These are phyloP conservation scores for Narthecium ossifragum DNA, from an alignment of 106 monocot species.

Conservation along the genomic window DNA sequence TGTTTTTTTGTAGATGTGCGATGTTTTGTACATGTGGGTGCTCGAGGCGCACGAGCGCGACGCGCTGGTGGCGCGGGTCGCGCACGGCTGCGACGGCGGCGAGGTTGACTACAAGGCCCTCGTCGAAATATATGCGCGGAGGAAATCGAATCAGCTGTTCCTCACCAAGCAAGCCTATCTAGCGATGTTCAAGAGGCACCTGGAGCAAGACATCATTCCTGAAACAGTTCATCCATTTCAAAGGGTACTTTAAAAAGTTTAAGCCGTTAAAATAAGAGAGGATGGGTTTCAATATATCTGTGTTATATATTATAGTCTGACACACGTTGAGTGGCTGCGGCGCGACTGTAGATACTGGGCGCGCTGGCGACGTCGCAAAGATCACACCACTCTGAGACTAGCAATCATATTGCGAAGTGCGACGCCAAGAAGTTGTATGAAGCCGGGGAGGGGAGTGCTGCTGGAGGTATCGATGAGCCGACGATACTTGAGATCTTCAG, in stretches of 20 bases:
- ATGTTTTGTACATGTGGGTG: conserved; percentile 35
- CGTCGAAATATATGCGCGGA: conserved; percentile 30
- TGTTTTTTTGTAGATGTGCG: not conserved
- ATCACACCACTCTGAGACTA: conserved; percentile 33
- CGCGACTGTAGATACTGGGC: conserved; percentile 20
- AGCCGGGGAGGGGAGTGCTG: conserved; percentile 11
- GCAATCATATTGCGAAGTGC: conserved; percentile 34
- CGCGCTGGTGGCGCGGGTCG: conserved; percentile 25
- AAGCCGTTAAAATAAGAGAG: not conserved
- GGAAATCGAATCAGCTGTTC: conserved; percentile 48
- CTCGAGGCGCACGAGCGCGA: conserved; percentile 29
- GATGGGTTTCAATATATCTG: too few relatives aligned
- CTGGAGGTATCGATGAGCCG: conserved; percentile 23
- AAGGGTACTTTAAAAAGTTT: conserved; percentile 2
- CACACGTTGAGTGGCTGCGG: too few relatives aligned
- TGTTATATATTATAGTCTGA: too few relatives aligned
- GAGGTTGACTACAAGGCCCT: conserved; percentile 27
- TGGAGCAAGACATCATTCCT: conserved; percentile 30
- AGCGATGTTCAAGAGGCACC: conserved; percentile 23
- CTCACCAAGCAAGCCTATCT: conserved; percentile 31
- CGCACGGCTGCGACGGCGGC: not conserved
- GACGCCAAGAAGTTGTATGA: conserved; percentile 45
- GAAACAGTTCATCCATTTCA: conserved; percentile 20
- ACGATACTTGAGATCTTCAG: conserved; percentile 38
- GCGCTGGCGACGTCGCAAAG: conserved; percentile 47